Evolutionary conservation across 345 rosid species (phyloP), one percentile per base, ranked within the genome.

Genomic region (Melaleuca quinquenervia): DNA sequence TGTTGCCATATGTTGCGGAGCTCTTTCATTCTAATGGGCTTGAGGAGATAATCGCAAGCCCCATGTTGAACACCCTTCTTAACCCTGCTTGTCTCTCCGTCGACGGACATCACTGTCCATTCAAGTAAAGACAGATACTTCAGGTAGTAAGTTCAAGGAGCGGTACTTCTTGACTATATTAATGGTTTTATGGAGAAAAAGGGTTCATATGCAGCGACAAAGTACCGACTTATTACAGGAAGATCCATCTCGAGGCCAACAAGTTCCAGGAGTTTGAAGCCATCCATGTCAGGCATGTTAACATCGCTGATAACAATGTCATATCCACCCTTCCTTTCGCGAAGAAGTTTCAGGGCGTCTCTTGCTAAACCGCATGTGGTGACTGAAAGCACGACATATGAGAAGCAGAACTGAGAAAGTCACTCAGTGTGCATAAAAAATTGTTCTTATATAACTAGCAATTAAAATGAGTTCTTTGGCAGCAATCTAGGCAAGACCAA

Each of bases 261-360:
- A 32, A 90, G 96, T 88, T 97, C 99, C 11, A 97, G 95, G 84
- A 97, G 99, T 84, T 94, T 97, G 86, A 97, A 97, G 7, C 99
- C 99, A 64, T 97, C 98, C 99, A 97, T 97, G 91, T 97, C 99
- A n/a, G 99, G 99, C 99, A 97, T 97, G 93, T 96, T 95, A 20
- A 97, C 98, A 85, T 96, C 99, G 82, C 98, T 97, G 85, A 97
- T 94, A 50, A 97, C 99, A 52, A 96, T 97, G 87, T 95, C 99
- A 85, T 90, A 97, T n/a, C 96, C 95, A 60, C 94, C 98, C 88
- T 97, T 96, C 90, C 93, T 94, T 85, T 96, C 98, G 2, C 98
- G 96, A 20, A 95, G 98, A 86, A 95, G 84, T 89, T 62, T 89
- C 85, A 97, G 86, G 76, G 99, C 98, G 52, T 96, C 98, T 91